Evolutionary conservation across 2,329 filamentous ascomycete genomes (phyloP), one percentile per base, ranked within the genome.

Genomic region (Sporothrix schenckii): DNA sequence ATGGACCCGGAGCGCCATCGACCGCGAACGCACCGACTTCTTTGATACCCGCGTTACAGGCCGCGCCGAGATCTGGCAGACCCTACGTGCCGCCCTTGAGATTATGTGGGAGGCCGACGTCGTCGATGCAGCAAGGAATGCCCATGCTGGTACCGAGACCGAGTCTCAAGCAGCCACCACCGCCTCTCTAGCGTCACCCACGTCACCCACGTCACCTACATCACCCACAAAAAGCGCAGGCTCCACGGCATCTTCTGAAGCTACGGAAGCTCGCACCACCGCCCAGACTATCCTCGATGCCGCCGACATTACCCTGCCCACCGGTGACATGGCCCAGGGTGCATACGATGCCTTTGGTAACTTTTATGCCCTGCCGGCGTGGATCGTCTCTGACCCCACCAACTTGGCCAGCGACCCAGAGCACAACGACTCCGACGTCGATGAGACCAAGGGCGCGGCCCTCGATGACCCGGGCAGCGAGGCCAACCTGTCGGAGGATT

Each of bases 21-120:
- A 88, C 71, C 84, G 84, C 44, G 92, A 97, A 80, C 87, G 94
- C 65, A 82, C 81, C 65, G 93, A 93, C 72, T 97, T 96, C 83
- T 98, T 97, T 80, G 93, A 97, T 72, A 97, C 94, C 1, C 84
- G 93, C 61, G 92, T 96, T 19, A 91, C 91, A 0, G 93, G 93
- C 2, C 85, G 88, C 4, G 76, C 85, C 4, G 92, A 97, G 79
- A 86, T 95, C 34, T 98, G 94, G 94, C 88, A 88, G 75, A 90
- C 92, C 0, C 79, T 97, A 16, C 85, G 86, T 60, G 82, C 88
- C 0, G 91, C 89, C 0, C 83, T 93, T 21, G 86, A 91, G 72
- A 81, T 92, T 7, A 78, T 97, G 72, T 90, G 90, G 81, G 84
- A 84, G 13, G 82, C 85, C 39, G 74, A 75, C 60, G 39, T 65